Base-by-base conservation (phyloP, 2,329 filamentous ascomycete genomes). In the Penicillium verrucosum region DNA sequence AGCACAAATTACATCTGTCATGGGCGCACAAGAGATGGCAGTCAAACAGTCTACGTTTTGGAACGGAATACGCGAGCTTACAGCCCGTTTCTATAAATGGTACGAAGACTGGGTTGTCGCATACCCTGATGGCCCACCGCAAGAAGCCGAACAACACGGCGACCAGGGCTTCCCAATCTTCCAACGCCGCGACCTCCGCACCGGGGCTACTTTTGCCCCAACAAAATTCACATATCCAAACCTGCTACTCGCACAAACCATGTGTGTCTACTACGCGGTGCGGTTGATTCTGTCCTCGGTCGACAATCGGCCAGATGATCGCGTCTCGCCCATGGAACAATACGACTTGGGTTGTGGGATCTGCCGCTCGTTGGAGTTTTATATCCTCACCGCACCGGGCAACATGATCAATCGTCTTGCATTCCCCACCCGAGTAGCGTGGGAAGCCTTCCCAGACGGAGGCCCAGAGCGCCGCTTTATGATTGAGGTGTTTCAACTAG, bases 351-450 rank as follows among this genome's bases (percentile, higher is more conserved):
- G 64, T 2, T 75, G 72, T 40, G 68, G 67, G 3, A 74, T 75
- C 50, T 73, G 69, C 47, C 71, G 72, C 23, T 67, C 68, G 30
- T 56, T 73, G 14, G 70, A 74, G 50, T 74, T 64, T 58, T 75
- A 74, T 52, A 69, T 75, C 10, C 58, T 69, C 4, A 72, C 63
- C 0, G 66, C 72, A 0, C 71, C 71, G 0, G 72, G 72, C 1
- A 74, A 74, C 51, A 74, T 75, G 72, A 74, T 75, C 46, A 75
- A 74, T 48, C 71, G 72, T 2, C 67, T 75, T 11, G 72, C 71
- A 1, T 73, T 75, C 34, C 63, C 72, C 2, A 70, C 71, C 6
- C 68, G 72, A 2, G 72, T 74, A 1, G 72, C 72, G 7, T 75
- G 71, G 71, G 72, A 75, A 47, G 71, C 63, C 1, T 70, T 75